These are phyloP conservation scores for Nevesoporus exiguus DNA, from an alignment of 768 basidiomycete genomes.

Conservation along the genomic window DNA sequence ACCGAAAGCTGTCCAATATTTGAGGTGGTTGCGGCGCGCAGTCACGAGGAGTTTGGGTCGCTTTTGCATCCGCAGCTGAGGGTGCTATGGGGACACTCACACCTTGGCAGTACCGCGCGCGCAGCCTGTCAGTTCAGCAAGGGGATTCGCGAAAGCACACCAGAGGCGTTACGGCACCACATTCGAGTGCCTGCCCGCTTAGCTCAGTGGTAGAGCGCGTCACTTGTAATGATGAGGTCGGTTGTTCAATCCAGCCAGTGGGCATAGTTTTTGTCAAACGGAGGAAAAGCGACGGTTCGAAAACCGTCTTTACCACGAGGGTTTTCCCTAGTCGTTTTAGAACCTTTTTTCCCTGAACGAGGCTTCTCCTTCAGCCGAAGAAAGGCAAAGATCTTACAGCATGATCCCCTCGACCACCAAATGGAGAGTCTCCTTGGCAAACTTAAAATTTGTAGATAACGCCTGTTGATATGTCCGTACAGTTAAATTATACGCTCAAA, in stretches of 20 bases:
- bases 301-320: too few relatives aligned
- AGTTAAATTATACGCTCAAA: neutral
- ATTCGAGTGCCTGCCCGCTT: conserved; percentile 26
- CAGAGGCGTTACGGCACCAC: neutral
- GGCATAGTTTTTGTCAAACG: conserved; percentile 27
- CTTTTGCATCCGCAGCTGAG: neutral
- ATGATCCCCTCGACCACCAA: too few relatives aligned
- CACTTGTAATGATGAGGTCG: conserved; percentile 45
- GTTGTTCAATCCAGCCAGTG: conserved; percentile 46
- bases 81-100: neutral
- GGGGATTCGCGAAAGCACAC: neutral
- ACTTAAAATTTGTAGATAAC: neutral
- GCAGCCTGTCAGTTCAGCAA: neutral
- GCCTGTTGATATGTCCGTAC: neutral
- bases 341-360: too few relatives aligned
- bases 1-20: neutral
- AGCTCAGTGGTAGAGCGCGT: conserved; percentile 47
- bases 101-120: neutral
- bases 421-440: neutral
- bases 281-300: too few relatives aligned
- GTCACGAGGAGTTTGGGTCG: too few relatives aligned
- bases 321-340: too few relatives aligned
- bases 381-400: too few relatives aligned
- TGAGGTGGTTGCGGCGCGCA: neutral
- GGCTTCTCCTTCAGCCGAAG: too few relatives aligned